Base-by-base conservation (phyloP, 2,329 filamentous ascomycete genomes). In the Pestalotiopsis sp. region DNA sequence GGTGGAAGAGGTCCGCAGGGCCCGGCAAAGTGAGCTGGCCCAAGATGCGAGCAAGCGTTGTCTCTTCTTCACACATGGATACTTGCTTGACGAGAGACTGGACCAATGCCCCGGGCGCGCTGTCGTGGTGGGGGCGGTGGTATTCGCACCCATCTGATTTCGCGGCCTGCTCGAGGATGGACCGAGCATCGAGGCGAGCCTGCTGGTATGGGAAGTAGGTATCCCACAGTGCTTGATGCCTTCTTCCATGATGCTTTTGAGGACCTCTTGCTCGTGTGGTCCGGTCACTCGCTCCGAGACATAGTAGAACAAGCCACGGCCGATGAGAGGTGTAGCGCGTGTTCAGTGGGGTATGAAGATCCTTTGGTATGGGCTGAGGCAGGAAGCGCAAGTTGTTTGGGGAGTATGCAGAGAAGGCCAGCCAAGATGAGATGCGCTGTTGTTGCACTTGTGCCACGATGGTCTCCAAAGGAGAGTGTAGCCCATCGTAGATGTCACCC, bases 231-330 rank as follows among this genome's bases (percentile, higher is more conserved):
- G 80, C 77, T 67, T 81, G 79, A 7, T 77, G 25, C 25, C 25
- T 25, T 25, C 25, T 89, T 87, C 71, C 80, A 84, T 40, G 86
- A 89, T 71, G 87, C 87, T 61, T 89, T 89, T 70, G 87, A 89
- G 72, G 87, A 89, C 70, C 82, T 90, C 17, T 79, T 89, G 13
- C 78, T 79, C n/a, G 81, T 82, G 20, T 82, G 81, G n/a, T 80
- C 82, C 14, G 82, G 82, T 4, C 77, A 79, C 6, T 75, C 77
- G 2, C 75, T 88, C 23, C 79, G 80, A 4, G 79, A 84, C 23
- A 31, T 65, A 38, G 12, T 2, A 20, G 23, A 65, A 25, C 25
- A 25, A 4, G 25, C 25, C 25, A 23, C 20, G 20, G 20, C 20
- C 20, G 20, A 23, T 23, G 20, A 23, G 20, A 23, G 20, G 84